Percentiles rank a stretch among this genome's conserved stretches.
These are phyloP conservation scores for Rhododendron griersonianum DNA, from an alignment of 148 eudicot species.

Conservation along the genomic window DNA sequence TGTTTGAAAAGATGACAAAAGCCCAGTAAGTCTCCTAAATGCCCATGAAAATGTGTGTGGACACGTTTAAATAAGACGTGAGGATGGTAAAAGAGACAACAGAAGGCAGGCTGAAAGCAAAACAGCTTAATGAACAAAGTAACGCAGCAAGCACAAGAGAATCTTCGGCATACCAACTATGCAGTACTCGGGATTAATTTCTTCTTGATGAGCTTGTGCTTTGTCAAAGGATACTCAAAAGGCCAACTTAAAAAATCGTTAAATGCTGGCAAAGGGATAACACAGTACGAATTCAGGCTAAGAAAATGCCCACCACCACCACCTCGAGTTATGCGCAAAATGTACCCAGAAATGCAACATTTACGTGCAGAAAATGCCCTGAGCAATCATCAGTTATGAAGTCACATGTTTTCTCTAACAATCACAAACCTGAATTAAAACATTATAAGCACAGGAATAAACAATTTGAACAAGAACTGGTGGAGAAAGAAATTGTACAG, in stretches of 20 bases:
- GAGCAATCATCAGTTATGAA: background rate
- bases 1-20: background rate
- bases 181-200: background rate
- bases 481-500: background rate
- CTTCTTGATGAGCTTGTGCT: background rate
- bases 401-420: background rate
- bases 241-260: background rate
- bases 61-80: background rate
- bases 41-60: background rate
- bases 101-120: background rate
- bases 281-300: background rate
- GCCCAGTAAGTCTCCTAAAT: background rate
- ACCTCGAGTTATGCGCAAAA: background rate
- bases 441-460: background rate
- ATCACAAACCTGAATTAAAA: background rate
- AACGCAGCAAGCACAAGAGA: background rate
- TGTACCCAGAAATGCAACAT: background rate
- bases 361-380: background rate
- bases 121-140: background rate
- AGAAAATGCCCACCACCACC: background rate
- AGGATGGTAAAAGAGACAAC: background rate
- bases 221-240: background rate
- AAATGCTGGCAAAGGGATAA: background rate
- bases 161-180: background rate
- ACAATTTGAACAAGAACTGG: background rate